These are phyloP conservation scores for Castanospermum australe DNA, from an alignment of 306 rosid genomes.

Conservation along the genomic window DNA sequence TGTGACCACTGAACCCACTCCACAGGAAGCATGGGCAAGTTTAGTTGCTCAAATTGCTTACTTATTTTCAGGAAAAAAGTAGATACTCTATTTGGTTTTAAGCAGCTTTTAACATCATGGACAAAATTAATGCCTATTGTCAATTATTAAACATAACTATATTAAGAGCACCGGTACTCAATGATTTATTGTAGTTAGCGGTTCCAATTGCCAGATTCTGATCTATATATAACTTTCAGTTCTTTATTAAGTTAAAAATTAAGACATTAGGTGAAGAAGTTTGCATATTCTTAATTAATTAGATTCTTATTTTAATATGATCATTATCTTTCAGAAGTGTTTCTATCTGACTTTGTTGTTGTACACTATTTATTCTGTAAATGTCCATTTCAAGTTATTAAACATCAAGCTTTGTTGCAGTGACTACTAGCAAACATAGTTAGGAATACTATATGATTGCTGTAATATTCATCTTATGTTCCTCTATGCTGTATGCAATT, in stretches of 20 bases:
- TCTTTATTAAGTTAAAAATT: neutral
- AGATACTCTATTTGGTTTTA: conserved; percentile 20
- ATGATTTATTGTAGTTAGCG: neutral
- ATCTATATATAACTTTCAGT: neutral
- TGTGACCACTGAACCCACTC: conserved; percentile 26
- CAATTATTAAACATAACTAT: neutral
- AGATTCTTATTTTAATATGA: neutral
- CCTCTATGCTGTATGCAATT: too few relatives aligned
- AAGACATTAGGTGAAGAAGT: neutral
- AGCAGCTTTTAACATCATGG: neutral
- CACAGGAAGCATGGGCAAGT: conserved; percentile 44
- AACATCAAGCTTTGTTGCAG: neutral
- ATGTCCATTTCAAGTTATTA: neutral
- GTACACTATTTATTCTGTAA: neutral
- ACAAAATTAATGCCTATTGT: neutral
- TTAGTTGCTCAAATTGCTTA: conserved; percentile 39
- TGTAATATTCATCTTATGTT: neutral
- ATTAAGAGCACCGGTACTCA: neutral
- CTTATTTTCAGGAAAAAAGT: conserved; percentile 59
- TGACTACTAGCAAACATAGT: neutral
- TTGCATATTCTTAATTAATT: neutral
- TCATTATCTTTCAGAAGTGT: neutral
- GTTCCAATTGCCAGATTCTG: neutral
- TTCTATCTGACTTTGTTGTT: neutral
- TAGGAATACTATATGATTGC: neutral